Conservation (phyloP, 768 basidiomycete genomes). For the Kockovaella imperatae region DNA sequence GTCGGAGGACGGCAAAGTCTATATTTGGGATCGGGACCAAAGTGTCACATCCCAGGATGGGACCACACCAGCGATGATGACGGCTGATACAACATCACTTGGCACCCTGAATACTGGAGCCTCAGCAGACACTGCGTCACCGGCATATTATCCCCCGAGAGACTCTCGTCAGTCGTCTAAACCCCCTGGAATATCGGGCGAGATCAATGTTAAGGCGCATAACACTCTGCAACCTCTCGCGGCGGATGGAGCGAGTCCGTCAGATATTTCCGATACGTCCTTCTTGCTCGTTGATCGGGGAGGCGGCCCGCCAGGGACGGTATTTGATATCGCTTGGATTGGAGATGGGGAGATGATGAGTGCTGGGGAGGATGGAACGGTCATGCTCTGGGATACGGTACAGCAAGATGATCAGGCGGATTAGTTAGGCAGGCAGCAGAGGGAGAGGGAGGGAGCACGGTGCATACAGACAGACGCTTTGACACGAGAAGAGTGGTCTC, state of each 20-base stretch:
- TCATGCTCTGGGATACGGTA: slow-evolving; percentile 23
- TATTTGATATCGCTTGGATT: slow-evolving; percentile 36
- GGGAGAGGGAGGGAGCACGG: too few relatives aligned
- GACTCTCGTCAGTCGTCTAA: slow-evolving; percentile 1
- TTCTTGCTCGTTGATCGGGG: too few relatives aligned
- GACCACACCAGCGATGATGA: neutral
- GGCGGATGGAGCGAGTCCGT: too few relatives aligned
- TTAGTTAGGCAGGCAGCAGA: too few relatives aligned
- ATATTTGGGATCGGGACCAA: slow-evolving; percentile 38
- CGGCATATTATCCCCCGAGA: slow-evolving; percentile 25
- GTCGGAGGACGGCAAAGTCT: slow-evolving; percentile 40
- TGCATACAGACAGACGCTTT: too few relatives aligned
- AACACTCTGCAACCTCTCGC: slow-evolving; percentile 24
- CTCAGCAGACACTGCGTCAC: slow-evolving; percentile 4
- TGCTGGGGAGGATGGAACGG: slow-evolving; percentile 33
- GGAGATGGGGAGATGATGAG: slow-evolving; percentile 22
- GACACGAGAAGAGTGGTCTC: too few relatives aligned
- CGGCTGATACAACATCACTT: neutral
- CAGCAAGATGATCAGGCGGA: neutral
- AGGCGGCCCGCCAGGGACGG: too few relatives aligned
- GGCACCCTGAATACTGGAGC: neutral
- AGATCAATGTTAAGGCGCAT: slow-evolving; percentile 17
- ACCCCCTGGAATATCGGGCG: neutral
- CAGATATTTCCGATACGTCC: too few relatives aligned
- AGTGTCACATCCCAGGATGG: neutral